phyloP scores from a whole-genome alignment of 352 stramenopile genomes.

The Phytopythium helicoides region DNA sequence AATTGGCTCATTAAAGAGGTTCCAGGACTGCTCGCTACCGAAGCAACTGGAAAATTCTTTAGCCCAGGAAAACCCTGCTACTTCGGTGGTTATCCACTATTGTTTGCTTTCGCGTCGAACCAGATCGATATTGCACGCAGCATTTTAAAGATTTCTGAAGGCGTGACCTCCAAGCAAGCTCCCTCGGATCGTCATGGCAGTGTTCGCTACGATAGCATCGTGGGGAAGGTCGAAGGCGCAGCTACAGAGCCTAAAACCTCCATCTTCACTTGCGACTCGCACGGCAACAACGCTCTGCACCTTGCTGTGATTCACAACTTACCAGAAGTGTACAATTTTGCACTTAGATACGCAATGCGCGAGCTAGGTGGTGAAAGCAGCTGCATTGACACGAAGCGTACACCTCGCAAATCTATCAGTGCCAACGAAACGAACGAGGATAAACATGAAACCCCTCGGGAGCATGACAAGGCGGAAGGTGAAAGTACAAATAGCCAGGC shows the following conservation, averaged over 20 bases:
- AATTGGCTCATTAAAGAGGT: conserved; percentile 35
- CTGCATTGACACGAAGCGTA: too few relatives aligned
- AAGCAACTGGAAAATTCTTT: conserved; percentile 56
- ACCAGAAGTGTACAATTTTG: conserved; percentile 56
- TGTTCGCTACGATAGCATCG: neutral
- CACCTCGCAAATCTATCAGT: too few relatives aligned
- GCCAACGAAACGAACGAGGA: too few relatives aligned
- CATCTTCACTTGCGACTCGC: conserved; percentile 52
- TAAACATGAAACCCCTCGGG: too few relatives aligned
- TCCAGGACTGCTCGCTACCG: conserved; percentile 37
- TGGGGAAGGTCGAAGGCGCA: conserved; percentile 14
- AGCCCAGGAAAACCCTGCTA: conserved; percentile 48
- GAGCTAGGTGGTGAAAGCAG: too few relatives aligned
- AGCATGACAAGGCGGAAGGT: too few relatives aligned
- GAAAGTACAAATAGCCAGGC: too few relatives aligned
- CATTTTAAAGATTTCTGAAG: neutral
- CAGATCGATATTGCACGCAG: conserved; percentile 29
- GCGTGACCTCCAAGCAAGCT: too few relatives aligned
- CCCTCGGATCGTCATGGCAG: too few relatives aligned
- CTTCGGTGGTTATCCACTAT: conserved; percentile 52
- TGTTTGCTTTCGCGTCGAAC: conserved; percentile 59
- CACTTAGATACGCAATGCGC: conserved; percentile 43
- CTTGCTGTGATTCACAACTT: conserved; percentile 58
- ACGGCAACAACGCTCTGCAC: conserved; percentile 65
- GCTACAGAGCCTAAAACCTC: conserved; percentile 11